These are phyloP conservation scores for Alnus rubra DNA, from an alignment of 306 rosid species.

Conservation along the genomic window DNA sequence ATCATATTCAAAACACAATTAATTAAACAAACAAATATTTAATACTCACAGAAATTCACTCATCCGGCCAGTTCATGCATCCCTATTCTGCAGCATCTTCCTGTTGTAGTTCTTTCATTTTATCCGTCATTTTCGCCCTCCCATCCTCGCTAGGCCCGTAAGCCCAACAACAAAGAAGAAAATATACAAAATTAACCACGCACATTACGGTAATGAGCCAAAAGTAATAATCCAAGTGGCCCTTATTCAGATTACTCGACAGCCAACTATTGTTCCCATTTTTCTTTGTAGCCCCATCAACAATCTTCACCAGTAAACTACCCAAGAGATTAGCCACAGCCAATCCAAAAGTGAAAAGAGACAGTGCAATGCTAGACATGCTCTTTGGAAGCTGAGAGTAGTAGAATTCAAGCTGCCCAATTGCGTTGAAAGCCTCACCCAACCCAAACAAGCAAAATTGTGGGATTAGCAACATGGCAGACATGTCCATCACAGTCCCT, in stretches of 20 bases:
- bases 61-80: background rate
- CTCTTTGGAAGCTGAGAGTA: conserved; percentile 38
- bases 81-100: background rate
- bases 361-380: conserved; percentile 52
- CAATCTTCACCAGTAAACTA: conserved; percentile 28
- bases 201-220: conserved; percentile 32
- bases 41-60: no score
- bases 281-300: conserved; percentile 23
- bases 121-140: background rate
- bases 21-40: no score
- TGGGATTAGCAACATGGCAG: conserved; percentile 44
- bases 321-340: conserved; percentile 33
- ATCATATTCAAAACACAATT: no score
- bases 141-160: conserved; percentile 17
- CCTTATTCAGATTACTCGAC: conserved; percentile 6
- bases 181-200: conserved; percentile 39
- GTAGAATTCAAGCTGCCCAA: conserved; percentile 47
- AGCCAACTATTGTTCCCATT: conserved; percentile 9
- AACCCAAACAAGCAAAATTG: conserved; percentile 36
- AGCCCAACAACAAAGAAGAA: conserved; percentile 40
- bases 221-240: conserved; percentile 43
- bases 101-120: background rate
- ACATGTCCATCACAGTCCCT: conserved; percentile 32
- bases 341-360: conserved; percentile 37
- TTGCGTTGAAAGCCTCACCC: conserved; percentile 37